Percentiles rank a stretch among this genome's conserved stretches.
These are phyloP conservation scores for Sporodiniella umbellata DNA, from an alignment of 371 early-diverging fungal species.

Conservation along the genomic window DNA sequence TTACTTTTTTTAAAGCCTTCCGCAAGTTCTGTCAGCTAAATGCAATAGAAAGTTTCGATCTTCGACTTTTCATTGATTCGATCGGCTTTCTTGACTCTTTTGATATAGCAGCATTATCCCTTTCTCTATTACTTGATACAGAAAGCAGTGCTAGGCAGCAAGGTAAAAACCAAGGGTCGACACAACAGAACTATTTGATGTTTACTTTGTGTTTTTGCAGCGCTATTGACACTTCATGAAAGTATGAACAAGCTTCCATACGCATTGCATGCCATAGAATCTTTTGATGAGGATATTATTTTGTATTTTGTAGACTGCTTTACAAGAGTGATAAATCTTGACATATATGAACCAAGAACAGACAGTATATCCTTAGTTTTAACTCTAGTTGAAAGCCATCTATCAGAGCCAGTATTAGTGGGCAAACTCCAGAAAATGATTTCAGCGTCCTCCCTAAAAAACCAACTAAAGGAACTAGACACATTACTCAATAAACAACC, in stretches of 20 bases:
- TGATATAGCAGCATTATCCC: constrained; percentile 41
- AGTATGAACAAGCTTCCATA: constrained; percentile 14
- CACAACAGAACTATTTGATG: not conserved
- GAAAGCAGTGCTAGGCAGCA: constrained; percentile 39
- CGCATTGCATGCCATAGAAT: constrained; percentile 1
- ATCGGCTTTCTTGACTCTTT: constrained; percentile 42
- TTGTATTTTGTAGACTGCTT: constrained; percentile 15
- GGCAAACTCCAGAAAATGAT: constrained; percentile 14
- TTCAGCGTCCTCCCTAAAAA: not conserved
- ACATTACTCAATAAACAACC: not conserved
- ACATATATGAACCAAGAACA: constrained; percentile 9
- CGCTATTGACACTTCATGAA: constrained; percentile 14
- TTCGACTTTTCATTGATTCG: constrained; percentile 39
- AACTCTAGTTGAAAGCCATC: constrained; percentile 3
- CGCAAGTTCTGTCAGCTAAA: constrained; percentile 44
- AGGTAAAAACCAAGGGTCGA: constrained; percentile 30
- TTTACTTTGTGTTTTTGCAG: constrained; percentile 11
- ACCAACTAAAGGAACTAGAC: not conserved
- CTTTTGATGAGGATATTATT: constrained; percentile 15
- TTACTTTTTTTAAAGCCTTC: constrained; percentile 45
- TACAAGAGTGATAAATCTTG: constrained; percentile 3
- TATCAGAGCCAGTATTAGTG: constrained; percentile 9
- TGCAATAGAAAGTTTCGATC: constrained; percentile 34
- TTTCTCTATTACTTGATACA: constrained; percentile 40
- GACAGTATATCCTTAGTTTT: constrained; percentile 18